Conservation (phyloP, 805 yeast genomes). For the Starmerella tilneyi region DNA sequence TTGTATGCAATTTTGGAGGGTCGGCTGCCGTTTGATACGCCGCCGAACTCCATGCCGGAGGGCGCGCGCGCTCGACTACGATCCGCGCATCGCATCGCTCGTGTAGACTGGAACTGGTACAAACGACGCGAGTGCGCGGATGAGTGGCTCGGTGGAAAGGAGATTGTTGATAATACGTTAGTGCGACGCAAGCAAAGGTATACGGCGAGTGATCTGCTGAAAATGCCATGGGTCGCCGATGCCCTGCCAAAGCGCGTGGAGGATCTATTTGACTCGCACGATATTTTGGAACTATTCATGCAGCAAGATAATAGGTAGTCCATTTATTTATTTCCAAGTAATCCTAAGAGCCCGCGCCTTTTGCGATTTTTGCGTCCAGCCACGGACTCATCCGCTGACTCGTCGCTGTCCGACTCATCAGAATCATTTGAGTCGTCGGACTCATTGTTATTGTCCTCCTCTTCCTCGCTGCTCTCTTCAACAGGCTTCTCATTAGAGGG, state of each 20-base stretch:
- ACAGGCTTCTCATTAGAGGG: neutral
- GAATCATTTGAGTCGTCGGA: conserved; percentile 4
- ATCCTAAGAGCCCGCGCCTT: conserved; percentile 3
- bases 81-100: conserved; percentile 80
- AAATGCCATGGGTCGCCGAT: conserved; percentile 32
- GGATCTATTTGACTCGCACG: conserved; percentile 10
- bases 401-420: conserved; percentile 6
- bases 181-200: conserved; percentile 41
- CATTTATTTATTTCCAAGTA: neutral
- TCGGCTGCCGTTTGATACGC: conserved; percentile 83
- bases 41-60: conserved; percentile 35
- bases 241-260: conserved; percentile 15
- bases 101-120: conserved; percentile 86
- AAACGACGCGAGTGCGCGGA: conserved; percentile 34
- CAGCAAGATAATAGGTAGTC: conserved; percentile 4
- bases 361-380: conserved; percentile 3
- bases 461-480: conserved; percentile 11
- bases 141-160: conserved; percentile 41
- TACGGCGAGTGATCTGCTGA: conserved; percentile 31
- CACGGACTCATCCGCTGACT: conserved; percentile 4
- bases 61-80: conserved; percentile 39
- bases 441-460: conserved; percentile 6
- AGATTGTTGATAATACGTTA: conserved; percentile 42
- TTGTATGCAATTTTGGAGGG: conserved; percentile 75
- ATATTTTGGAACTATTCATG: conserved; percentile 13